These are phyloP conservation scores for Corynascus novoguineensis DNA, from an alignment of 495 filamentous ascomycete genomes.

Conservation along the genomic window DNA sequence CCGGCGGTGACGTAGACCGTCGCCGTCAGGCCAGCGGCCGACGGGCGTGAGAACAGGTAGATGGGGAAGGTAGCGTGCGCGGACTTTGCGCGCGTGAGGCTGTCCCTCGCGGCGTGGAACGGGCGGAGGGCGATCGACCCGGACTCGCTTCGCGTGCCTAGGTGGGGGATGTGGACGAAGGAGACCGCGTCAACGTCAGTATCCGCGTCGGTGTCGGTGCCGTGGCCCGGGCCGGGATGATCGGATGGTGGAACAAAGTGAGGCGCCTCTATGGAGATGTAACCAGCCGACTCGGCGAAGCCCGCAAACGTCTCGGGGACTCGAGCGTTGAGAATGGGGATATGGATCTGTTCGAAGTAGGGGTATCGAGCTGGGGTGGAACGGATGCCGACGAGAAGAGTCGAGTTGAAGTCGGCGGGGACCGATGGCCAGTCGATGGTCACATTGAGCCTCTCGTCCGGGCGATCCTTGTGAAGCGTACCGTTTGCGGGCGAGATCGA, in stretches of 20 bases:
- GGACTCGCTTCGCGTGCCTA: constrained; percentile 43
- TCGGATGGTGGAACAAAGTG: constrained; percentile 32
- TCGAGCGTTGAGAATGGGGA: constrained; percentile 47
- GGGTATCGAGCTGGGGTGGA: constrained; percentile 43
- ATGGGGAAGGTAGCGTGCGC: constrained; percentile 49
- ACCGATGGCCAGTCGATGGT: constrained; percentile 51
- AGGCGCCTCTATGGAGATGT: constrained; percentile 52
- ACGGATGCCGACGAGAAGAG: constrained; percentile 41
- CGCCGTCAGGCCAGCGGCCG: constrained; percentile 38
- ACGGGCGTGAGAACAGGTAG: constrained; percentile 43
- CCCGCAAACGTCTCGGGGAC: constrained; percentile 45
- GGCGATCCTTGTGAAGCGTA: constrained; percentile 33
- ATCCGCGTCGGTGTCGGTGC: constrained; percentile 6
- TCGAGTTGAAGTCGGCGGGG: constrained; percentile 35
- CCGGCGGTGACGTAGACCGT: constrained; percentile 46
- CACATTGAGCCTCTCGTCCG: constrained; percentile 47
- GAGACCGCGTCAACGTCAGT: constrained; percentile 13
- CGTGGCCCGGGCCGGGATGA: constrained; percentile 3
- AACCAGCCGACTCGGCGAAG: constrained; percentile 51
- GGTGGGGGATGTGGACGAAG: constrained; percentile 33
- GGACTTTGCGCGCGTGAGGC: constrained; percentile 15
- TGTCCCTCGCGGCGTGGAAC: constrained; percentile 33
- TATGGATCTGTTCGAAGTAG: constrained; percentile 43
- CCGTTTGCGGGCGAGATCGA: constrained; percentile 43
- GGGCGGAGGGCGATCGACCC: constrained; percentile 48